phyloP scores from a whole-genome alignment of 2,329 filamentous ascomycete genomes.

The Saccharata proteae region DNA sequence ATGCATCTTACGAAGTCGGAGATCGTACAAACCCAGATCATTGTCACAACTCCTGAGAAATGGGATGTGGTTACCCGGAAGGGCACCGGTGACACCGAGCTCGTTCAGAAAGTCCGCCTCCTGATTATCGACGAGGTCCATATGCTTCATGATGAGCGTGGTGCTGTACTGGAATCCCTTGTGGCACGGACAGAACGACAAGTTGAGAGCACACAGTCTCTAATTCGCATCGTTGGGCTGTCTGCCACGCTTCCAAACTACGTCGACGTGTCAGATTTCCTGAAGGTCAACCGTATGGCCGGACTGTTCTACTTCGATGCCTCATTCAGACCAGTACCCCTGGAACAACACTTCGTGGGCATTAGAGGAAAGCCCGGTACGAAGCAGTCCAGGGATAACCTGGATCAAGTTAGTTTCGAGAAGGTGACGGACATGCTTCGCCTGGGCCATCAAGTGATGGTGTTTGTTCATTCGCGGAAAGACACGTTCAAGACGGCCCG shows the following conservation, averaged over 20 bases:
- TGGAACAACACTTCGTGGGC: slow-evolving; percentile 95
- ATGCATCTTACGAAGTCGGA: slow-evolving; percentile 98
- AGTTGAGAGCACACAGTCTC: slow-evolving; percentile 92
- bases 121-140: slow-evolving; percentile 98
- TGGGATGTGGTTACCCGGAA: slow-evolving; percentile 98
- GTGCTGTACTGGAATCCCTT: slow-evolving; percentile 88
- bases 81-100: slow-evolving; percentile 90
- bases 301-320: slow-evolving; percentile 95
- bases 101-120: slow-evolving; percentile 92
- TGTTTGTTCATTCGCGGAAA: slow-evolving; percentile 94
- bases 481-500: slow-evolving; percentile 85
- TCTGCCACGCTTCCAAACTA: slow-evolving; percentile 96
- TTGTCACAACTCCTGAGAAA: slow-evolving; percentile 97
- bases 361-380: slow-evolving; percentile 82
- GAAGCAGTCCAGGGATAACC: slow-evolving; percentile 73
- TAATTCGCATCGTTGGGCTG: slow-evolving; percentile 91
- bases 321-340: slow-evolving; percentile 87
- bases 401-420: slow-evolving; percentile 79
- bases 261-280: slow-evolving; percentile 89
- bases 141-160: slow-evolving; percentile 97
- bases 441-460: slow-evolving; percentile 93
- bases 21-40: slow-evolving; percentile 91
- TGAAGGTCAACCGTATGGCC: slow-evolving; percentile 86
- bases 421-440: slow-evolving; percentile 92
- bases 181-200: slow-evolving; percentile 91